Base-by-base conservation (phyloP, 2,329 filamentous ascomycete genomes). In the Trichoderma endophyticum region DNA sequence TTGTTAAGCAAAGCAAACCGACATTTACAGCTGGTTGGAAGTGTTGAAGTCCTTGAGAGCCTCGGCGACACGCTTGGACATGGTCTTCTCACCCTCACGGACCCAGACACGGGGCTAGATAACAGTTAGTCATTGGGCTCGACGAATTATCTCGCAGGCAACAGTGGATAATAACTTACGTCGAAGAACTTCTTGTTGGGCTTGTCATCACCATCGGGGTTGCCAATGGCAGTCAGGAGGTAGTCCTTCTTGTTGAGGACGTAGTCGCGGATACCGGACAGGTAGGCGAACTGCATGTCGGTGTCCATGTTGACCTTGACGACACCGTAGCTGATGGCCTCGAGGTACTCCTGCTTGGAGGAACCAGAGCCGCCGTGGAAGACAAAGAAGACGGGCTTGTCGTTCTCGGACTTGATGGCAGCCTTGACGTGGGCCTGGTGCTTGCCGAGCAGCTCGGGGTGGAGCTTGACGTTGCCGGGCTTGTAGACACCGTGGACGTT, bases 281-380 rank as follows among this genome's bases (percentile, higher is more conserved):
- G 89, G 89, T 98, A 99, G 73, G 95, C 95, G 84, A 91, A 97
- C 88, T 98, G 95, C 85, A 98, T 89, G 82, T 99, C 96, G 65
- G 96, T 99, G 86, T 99, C 96, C 79, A 99, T 88, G 88, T 99
- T 99, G 86, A 99, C 96, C 92, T 99, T 99, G 87, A 98, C 92
- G 78, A 99, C 95, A 88, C 96, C 96, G 84, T 95, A 92, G 81
- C 86, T 86, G 84, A 98, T 98, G 81, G 95, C 95, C 78, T 94
- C 90, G 75, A 87, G 88, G 89, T 93, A 99, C 86, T 99, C 96
- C 78, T 93, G 84, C 88, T 97, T 97, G 82, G 89, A 88, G 76
- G 93, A 97, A 77, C 96, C 96, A 75, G 93, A 97, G 79, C 96
- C 96, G 80, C 96, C 96, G 89, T 99, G 96, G 92, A 99, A 99